These are phyloP conservation scores for Cubamyces lactineus DNA, from an alignment of 768 basidiomycete genomes.

Conservation along the genomic window DNA sequence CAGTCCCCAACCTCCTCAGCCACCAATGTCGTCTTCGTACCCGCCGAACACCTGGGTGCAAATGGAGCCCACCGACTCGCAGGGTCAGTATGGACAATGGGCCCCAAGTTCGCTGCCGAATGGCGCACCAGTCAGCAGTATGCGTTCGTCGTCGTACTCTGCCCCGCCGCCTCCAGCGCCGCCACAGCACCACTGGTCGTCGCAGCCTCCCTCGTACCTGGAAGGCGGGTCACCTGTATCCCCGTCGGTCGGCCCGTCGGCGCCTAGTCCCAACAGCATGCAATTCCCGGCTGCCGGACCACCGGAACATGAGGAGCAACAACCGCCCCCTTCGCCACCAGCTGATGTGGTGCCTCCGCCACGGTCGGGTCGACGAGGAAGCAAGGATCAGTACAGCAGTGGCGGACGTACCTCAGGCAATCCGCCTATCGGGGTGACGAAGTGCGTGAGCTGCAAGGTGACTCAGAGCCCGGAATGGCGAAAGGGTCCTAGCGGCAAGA, in stretches of 20 bases:
- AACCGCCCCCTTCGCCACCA: conserved; percentile 30
- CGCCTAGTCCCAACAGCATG: conserved; percentile 25
- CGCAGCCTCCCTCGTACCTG: conserved; percentile 45
- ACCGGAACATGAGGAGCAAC: conserved; percentile 25
- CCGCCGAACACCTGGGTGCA: conserved; percentile 22
- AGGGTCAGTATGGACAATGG: conserved; percentile 20
- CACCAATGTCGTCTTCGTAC: conserved; percentile 23
- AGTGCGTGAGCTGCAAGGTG: conserved; percentile 80
- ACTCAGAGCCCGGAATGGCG: conserved; percentile 89
- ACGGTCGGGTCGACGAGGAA: conserved; percentile 44
- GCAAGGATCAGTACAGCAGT: conserved; percentile 49
- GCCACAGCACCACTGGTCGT: conserved; percentile 45
- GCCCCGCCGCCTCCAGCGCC: conserved; percentile 33
- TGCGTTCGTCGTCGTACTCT: conserved; percentile 34
- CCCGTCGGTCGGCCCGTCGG: conserved; percentile 27
- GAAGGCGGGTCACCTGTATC: conserved; percentile 31
- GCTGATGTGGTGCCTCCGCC: conserved; percentile 48
- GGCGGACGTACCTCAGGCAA: conserved; percentile 57
- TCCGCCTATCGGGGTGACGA: conserved; percentile 70
- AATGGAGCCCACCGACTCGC: conserved; percentile 16
- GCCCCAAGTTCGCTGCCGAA: conserved; percentile 22
- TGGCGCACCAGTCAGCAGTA: conserved; percentile 31
- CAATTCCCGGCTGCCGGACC: conserved; percentile 16
- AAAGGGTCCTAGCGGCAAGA: conserved; percentile 88
- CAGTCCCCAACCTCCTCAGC: conserved; percentile 21